These are phyloP conservation scores for Gryganskiella cystojenkinii DNA, from an alignment of 192 early-diverging fungal genomes.

Conservation along the genomic window DNA sequence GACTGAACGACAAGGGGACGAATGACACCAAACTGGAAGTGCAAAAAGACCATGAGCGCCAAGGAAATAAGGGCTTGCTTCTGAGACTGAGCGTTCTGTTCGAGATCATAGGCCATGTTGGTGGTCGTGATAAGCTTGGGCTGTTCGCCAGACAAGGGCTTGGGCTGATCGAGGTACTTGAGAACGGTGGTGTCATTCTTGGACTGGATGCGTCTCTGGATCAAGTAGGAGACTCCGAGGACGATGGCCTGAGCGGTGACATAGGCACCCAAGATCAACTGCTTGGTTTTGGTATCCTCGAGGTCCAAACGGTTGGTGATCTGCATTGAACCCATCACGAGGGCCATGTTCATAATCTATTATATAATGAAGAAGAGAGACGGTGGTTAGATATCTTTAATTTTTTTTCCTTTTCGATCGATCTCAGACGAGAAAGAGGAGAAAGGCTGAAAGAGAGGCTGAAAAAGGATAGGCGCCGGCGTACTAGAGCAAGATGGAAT, in stretches of 20 bases:
- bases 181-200: constrained; percentile 90
- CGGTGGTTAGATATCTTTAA: not conserved
- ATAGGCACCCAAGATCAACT: constrained; percentile 68
- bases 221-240: constrained; percentile 52
- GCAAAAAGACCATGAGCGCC: constrained; percentile 79
- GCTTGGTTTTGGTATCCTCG: constrained; percentile 69
- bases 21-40: constrained; percentile 90
- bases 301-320: constrained; percentile 70
- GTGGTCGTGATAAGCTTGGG: constrained; percentile 72
- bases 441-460: too few relatives aligned
- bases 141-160: constrained; percentile 55
- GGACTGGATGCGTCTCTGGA: constrained; percentile 58
- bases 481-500: too few relatives aligned
- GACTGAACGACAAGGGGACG: constrained; percentile 91
- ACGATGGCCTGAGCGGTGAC: constrained; percentile 65
- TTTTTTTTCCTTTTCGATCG: too few relatives aligned
- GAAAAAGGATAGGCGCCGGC: too few relatives aligned
- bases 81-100: constrained; percentile 71
- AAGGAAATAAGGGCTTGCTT: constrained; percentile 78
- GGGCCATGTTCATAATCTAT: constrained; percentile 63
- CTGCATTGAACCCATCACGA: constrained; percentile 76
- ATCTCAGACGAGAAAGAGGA: not conserved
- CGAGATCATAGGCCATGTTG: constrained; percentile 80
- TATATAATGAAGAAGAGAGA: not conserved
- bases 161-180: constrained; percentile 81